A percentile compares a stretch with the other conserved stretches of the same genome.
phyloP scores from a whole-genome alignment of 345 rosid species.

The Iberis pinnata region DNA sequence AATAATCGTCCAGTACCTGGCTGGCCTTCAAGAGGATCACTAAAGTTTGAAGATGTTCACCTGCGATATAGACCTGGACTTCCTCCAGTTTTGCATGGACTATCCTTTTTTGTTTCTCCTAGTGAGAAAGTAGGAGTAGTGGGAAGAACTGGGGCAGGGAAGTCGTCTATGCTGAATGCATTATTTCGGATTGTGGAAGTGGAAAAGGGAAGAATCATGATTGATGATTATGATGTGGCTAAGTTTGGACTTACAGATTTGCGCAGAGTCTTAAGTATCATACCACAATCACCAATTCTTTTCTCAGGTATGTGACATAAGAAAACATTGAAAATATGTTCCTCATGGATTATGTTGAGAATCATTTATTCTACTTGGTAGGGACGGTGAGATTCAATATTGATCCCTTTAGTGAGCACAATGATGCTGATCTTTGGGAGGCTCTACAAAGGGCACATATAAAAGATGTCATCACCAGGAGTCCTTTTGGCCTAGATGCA shows the following conservation, averaged over 20 bases:
- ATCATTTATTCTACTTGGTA: conserved; percentile 20
- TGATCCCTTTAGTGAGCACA: conserved; percentile 83
- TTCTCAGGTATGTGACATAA: conserved; percentile 60
- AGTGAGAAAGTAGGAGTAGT: conserved; percentile 85
- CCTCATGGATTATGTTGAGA: background rate
- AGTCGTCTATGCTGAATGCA: conserved; percentile 92
- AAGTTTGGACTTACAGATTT: conserved; percentile 70
- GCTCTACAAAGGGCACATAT: conserved; percentile 79
- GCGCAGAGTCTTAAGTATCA: conserved; percentile 72
- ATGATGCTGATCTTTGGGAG: conserved; percentile 90
- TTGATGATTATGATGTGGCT: conserved; percentile 59
- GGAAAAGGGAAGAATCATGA: conserved; percentile 65
- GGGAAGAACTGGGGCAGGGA: conserved; percentile 97
- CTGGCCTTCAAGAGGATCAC: conserved; percentile 80
- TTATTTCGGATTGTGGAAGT: conserved; percentile 80
- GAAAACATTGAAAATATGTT: background rate
- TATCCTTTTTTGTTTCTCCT: conserved; percentile 53
- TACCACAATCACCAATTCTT: conserved; percentile 93
- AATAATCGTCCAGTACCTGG: conserved; percentile 64
- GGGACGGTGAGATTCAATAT: conserved; percentile 88
- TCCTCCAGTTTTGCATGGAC: conserved; percentile 78
- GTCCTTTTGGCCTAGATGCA: conserved; percentile 59
- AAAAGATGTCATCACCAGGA: conserved; percentile 71
- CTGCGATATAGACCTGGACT: conserved; percentile 88
- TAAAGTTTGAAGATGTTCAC: conserved; percentile 73